phyloP scores from a whole-genome alignment of 306 rosid genomes.

The Coriaria nepalensis region DNA sequence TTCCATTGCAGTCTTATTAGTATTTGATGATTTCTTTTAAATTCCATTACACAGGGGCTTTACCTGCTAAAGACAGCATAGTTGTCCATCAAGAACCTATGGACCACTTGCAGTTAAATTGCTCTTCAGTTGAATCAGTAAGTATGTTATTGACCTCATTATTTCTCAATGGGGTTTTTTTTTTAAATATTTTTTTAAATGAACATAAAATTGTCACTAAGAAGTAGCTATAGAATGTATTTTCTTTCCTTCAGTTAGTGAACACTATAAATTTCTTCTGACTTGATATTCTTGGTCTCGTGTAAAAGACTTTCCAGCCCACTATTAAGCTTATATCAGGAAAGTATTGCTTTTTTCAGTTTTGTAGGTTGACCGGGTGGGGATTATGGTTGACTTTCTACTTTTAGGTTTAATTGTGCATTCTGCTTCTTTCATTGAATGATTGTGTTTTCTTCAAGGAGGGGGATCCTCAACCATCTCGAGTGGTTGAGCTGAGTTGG shows the following conservation, averaged over 20 bases:
- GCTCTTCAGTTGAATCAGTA: conserved; percentile 17
- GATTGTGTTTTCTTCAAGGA: conserved; percentile 4
- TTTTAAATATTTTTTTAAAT: background rate
- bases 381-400: background rate
- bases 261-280: background rate
- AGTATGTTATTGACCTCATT: background rate
- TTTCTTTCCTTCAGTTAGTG: background rate
- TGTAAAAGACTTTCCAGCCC: no score
- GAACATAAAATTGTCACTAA: background rate
- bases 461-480: conserved; percentile 7
- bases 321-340: no score
- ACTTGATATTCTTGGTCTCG: no score
- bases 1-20: background rate
- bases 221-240: background rate
- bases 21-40: background rate
- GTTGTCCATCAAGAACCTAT: conserved; percentile 1
- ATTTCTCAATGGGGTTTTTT: conserved; percentile 1
- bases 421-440: background rate
- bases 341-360: no score
- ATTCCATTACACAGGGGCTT: conserved; percentile 5
- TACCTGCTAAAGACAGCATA: background rate
- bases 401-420: background rate
- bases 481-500: conserved; percentile 5
- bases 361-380: no score
- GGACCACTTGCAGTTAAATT: conserved; percentile 12